phyloP scores from a whole-genome alignment of 805 yeast species.

The Candida yuanshanica region DNA sequence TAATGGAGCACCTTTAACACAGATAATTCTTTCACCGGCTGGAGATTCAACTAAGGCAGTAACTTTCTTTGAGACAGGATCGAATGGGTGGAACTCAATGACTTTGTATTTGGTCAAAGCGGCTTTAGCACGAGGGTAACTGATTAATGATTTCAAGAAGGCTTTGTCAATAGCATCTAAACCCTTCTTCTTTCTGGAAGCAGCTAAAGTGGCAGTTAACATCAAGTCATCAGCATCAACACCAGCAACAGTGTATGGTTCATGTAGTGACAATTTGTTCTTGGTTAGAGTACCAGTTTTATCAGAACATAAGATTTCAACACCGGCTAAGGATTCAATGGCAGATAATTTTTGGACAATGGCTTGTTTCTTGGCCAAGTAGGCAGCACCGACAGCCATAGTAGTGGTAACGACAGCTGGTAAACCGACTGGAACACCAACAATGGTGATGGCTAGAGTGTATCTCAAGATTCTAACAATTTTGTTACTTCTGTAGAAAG shows the following conservation, averaged over 20 bases:
- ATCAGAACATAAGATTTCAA: slow-evolving; percentile 95
- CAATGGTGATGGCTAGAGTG: slow-evolving; percentile 92
- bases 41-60: slow-evolving; percentile 93
- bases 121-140: slow-evolving; percentile 88
- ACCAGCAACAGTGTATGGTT: slow-evolving; percentile 97
- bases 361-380: slow-evolving; percentile 94
- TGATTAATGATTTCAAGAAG: slow-evolving; percentile 83
- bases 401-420: slow-evolving; percentile 98
- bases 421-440: slow-evolving; percentile 98
- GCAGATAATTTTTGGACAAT: slow-evolving; percentile 96
- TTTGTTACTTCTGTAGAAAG: slow-evolving; percentile 87
- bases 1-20: slow-evolving; percentile 98
- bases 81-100: slow-evolving; percentile 93
- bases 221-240: slow-evolving; percentile 92
- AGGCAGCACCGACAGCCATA: slow-evolving; percentile 99
- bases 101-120: slow-evolving; percentile 93
- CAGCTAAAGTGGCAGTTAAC: slow-evolving; percentile 97
- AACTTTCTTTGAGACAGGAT: slow-evolving; percentile 96
- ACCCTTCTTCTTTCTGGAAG: slow-evolving; percentile 97
- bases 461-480: slow-evolving; percentile 86
- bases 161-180: slow-evolving; percentile 96
- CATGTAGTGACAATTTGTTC: slow-evolving; percentile 92
- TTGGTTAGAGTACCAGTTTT: slow-evolving; percentile 97
- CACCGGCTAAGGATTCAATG: slow-evolving; percentile 96
- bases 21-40: slow-evolving; percentile 88